Conservation (phyloP, 306 rosid species). For the Cucumis cinereus region DNA sequence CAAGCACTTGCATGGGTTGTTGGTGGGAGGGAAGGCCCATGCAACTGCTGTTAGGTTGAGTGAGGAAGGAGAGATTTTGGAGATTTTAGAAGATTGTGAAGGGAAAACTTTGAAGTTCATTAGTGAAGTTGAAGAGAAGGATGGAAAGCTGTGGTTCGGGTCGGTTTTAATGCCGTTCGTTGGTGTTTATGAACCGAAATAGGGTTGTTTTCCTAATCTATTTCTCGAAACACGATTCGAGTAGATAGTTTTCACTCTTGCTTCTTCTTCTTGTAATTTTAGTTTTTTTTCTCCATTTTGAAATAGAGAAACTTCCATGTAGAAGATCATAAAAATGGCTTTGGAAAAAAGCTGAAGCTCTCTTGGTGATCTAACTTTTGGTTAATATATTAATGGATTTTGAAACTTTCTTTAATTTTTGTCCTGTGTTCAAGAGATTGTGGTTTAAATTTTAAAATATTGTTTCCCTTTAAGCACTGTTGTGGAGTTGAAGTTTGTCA, state of each 20-base stretch:
- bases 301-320: neutral
- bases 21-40: constrained; percentile 56
- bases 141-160: constrained; percentile 78
- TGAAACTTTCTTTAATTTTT: neutral
- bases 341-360: neutral
- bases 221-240: neutral
- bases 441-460: neutral
- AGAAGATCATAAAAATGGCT: neutral
- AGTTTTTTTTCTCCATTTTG: neutral
- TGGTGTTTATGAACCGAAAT: constrained; percentile 31
- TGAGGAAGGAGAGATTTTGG: constrained; percentile 46
- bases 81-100: constrained; percentile 64
- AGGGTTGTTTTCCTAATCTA: neutral
- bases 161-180: constrained; percentile 73
- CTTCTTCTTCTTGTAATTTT: neutral
- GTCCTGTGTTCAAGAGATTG: neutral
- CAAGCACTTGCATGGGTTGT: constrained; percentile 43
- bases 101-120: constrained; percentile 56
- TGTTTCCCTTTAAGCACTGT: neutral
- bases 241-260: neutral
- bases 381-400: neutral
- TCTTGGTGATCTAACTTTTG: neutral
- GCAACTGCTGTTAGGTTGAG: constrained; percentile 56
- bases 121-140: constrained; percentile 84
- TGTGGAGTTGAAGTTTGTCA: neutral